Conservation (phyloP, 768 basidiomycete genomes). For the Tricholoma bakamatsutake region DNA sequence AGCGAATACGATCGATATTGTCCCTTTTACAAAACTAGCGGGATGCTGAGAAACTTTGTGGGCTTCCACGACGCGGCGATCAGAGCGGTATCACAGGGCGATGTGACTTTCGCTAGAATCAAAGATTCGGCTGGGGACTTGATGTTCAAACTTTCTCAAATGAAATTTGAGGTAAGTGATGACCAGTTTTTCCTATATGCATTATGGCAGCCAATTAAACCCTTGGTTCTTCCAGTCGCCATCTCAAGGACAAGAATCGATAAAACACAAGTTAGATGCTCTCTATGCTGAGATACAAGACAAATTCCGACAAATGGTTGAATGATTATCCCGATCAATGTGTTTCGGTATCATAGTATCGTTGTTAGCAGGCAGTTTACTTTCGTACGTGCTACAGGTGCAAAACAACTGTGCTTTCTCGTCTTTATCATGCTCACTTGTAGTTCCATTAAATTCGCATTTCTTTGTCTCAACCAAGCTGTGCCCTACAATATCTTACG, state of each 20-base stretch:
- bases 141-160: slow-evolving; percentile 97
- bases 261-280: slow-evolving; percentile 77
- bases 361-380: neutral
- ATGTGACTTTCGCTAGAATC: slow-evolving; percentile 81
- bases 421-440: neutral
- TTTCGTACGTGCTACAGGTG: neutral
- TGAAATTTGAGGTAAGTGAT: slow-evolving; percentile 89
- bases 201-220: neutral
- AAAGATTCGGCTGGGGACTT: slow-evolving; percentile 82
- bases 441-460: neutral
- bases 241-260: slow-evolving; percentile 80
- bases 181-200: neutral
- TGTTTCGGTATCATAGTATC: neutral
- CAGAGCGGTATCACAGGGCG: slow-evolving; percentile 76
- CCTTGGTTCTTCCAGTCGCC: slow-evolving; percentile 55
- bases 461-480: neutral
- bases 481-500: neutral
- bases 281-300: slow-evolving; percentile 85
- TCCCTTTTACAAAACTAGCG: slow-evolving; percentile 98
- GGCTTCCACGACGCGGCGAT: slow-evolving; percentile 89
- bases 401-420: neutral
- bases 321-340: slow-evolving; percentile 36
- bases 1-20: slow-evolving; percentile 96
- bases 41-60: slow-evolving; percentile 93
- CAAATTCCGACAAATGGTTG: slow-evolving; percentile 83